Conservation (phyloP, 768 basidiomycete genomes). For the Lactarius deliciosus region DNA sequence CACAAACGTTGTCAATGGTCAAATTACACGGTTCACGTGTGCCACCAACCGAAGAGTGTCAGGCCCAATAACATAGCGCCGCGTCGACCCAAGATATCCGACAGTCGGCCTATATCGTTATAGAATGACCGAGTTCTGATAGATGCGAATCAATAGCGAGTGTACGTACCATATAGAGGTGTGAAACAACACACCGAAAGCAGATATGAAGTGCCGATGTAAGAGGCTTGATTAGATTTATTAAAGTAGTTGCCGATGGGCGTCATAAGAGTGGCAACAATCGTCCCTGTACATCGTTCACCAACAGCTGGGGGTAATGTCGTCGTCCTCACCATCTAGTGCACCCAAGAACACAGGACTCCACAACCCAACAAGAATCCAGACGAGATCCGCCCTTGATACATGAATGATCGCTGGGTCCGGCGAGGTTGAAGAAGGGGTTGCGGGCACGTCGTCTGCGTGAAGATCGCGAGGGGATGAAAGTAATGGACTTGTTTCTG, state of each 20-base stretch:
- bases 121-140: slow-evolving; percentile 16
- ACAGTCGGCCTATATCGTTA: slow-evolving; percentile 61
- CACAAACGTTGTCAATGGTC: slow-evolving; percentile 7
- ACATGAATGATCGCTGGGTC: slow-evolving; percentile 7
- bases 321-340: slow-evolving; percentile 61
- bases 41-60: slow-evolving; percentile 63
- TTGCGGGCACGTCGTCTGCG: background rate
- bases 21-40: slow-evolving; percentile 35
- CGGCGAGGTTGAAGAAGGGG: slow-evolving; percentile 4
- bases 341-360: slow-evolving; percentile 82
- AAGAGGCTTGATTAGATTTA: slow-evolving; percentile 76
- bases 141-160: slow-evolving; percentile 20
- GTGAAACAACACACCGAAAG: slow-evolving; percentile 90
- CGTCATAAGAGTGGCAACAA: slow-evolving; percentile 81
- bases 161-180: slow-evolving; percentile 71
- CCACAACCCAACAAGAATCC: slow-evolving; percentile 80
- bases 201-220: slow-evolving; percentile 87
- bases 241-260: slow-evolving; percentile 86
- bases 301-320: slow-evolving; percentile 3
- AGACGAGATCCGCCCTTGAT: slow-evolving; percentile 54
- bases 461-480: slow-evolving; percentile 12
- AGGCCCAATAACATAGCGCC: slow-evolving; percentile 85
- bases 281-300: slow-evolving; percentile 53
- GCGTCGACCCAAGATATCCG: slow-evolving; percentile 83
- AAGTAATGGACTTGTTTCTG: slow-evolving; percentile 61